Percentiles rank a stretch among this genome's conserved stretches.
phyloP scores from a whole-genome alignment of 1,284 basidiomycete genomes.

The Pascua sp. region DNA sequence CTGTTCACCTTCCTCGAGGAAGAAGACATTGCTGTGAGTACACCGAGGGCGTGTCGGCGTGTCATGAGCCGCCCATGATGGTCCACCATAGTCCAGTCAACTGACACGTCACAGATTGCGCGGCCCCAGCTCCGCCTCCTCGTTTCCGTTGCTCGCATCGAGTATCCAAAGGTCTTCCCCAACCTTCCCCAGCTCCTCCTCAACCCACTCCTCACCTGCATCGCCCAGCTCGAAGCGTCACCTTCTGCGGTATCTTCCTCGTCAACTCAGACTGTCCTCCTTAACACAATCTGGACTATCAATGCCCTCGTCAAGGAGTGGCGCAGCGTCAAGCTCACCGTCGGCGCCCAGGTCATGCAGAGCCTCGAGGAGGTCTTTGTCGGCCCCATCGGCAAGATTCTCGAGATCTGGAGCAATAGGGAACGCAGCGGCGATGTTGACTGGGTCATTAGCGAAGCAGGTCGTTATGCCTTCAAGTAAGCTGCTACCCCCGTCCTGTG shows the following conservation, averaged over 20 bases:
- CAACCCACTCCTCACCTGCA: slow-evolving; percentile 35
- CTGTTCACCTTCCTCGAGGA: slow-evolving; percentile 48
- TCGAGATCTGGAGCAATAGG: slow-evolving; percentile 36
- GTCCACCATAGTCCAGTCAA: background rate
- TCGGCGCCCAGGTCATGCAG: slow-evolving; percentile 44
- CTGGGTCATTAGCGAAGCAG: slow-evolving; percentile 44
- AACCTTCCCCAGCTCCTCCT: slow-evolving; percentile 41
- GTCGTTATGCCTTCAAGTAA: slow-evolving; percentile 49
- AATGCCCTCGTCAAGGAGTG: slow-evolving; percentile 51
- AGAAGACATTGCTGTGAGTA: slow-evolving; percentile 34
- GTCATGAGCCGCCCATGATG: too few species aligned
- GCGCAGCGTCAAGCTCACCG: slow-evolving; percentile 44
- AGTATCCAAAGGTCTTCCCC: slow-evolving; percentile 41
- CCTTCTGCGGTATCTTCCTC: slow-evolving; percentile 21
- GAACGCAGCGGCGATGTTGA: slow-evolving; percentile 33
- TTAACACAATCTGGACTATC: slow-evolving; percentile 50
- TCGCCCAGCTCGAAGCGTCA: slow-evolving; percentile 25
- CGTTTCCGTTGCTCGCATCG: slow-evolving; percentile 45
- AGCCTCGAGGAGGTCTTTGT: slow-evolving; percentile 35
- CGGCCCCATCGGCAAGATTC: slow-evolving; percentile 33
- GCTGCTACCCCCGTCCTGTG: background rate
- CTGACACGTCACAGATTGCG: slow-evolving; percentile 36
- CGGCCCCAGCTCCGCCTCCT: slow-evolving; percentile 45
- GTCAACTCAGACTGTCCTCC: slow-evolving; percentile 35
- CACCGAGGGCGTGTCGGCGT: background rate